phyloP scores from a whole-genome alignment of 1,284 basidiomycete genomes.

The Tylopilus sp. region DNA sequence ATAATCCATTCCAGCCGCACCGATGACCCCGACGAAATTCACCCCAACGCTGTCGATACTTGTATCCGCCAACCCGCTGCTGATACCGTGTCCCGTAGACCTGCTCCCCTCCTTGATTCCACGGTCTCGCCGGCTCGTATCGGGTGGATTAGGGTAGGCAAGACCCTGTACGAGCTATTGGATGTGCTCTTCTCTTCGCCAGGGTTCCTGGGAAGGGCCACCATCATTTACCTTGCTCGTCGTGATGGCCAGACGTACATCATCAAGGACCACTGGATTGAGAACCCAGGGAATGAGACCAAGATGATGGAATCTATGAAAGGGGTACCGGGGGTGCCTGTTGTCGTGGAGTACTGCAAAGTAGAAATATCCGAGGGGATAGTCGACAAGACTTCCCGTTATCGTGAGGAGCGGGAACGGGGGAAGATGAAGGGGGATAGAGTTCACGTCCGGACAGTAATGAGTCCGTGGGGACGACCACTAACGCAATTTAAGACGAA shows the following conservation, averaged over 20 bases:
- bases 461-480: background rate
- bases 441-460: background rate
- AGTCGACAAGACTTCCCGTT: constrained; percentile 1
- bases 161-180: background rate
- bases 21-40: too few species aligned
- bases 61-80: too few species aligned
- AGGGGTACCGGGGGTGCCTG: background rate
- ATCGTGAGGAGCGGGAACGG: background rate
- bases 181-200: background rate
- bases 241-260: background rate
- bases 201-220: background rate
- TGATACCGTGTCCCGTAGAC: too few species aligned
- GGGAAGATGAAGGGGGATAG: background rate
- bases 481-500: background rate
- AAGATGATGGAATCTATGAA: background rate
- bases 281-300: background rate
- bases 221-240: background rate
- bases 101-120: background rate
- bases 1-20: too few species aligned
- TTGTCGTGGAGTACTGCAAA: background rate
- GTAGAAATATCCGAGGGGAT: background rate
- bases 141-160: background rate
- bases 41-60: too few species aligned
- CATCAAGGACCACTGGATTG: constrained; percentile 1
- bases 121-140: background rate